phyloP scores from a whole-genome alignment of 495 filamentous ascomycete species.

The Annulohypoxylon moriforme region DNA sequence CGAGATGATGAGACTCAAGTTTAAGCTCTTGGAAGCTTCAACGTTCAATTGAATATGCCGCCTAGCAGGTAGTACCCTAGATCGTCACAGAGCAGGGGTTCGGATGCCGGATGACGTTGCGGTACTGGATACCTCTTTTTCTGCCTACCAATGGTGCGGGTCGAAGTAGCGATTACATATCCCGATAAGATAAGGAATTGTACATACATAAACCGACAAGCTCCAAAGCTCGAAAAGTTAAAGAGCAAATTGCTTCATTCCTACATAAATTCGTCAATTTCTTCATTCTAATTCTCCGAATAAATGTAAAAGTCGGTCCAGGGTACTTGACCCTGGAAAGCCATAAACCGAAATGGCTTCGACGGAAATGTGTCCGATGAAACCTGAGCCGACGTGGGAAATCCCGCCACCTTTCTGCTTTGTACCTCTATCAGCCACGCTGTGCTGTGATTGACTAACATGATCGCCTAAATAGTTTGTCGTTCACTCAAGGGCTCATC shows the following conservation, averaged over 20 bases:
- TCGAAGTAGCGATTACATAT: slow-evolving; percentile 25
- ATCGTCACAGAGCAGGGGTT: slow-evolving; percentile 41
- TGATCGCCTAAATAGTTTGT: slow-evolving; percentile 66
- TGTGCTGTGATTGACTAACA: slow-evolving; percentile 37
- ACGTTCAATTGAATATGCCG: slow-evolving; percentile 24
- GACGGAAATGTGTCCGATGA: slow-evolving; percentile 56
- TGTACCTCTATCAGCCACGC: slow-evolving; percentile 11
- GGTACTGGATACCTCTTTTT: slow-evolving; percentile 9
- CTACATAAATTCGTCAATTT: slow-evolving; percentile 17
- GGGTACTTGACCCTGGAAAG: slow-evolving; percentile 4
- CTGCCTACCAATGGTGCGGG: background rate
- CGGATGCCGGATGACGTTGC: slow-evolving; percentile 33
- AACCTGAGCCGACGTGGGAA: slow-evolving; percentile 59
- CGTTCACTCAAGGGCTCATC: slow-evolving; percentile 93
- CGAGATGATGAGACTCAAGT: background rate
- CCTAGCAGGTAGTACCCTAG: slow-evolving; percentile 13
- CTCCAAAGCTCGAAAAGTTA: slow-evolving; percentile 12
- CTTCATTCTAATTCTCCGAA: background rate
- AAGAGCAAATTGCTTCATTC: slow-evolving; percentile 26
- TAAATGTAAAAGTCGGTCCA: slow-evolving; percentile 10
- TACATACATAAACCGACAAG: slow-evolving; percentile 6
- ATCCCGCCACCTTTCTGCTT: slow-evolving; percentile 22
- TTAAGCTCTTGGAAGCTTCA: slow-evolving; percentile 3
- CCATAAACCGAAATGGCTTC: slow-evolving; percentile 44
- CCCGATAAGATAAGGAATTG: slow-evolving; percentile 48